Base-by-base conservation (phyloP, 495 filamentous ascomycete species). In the Friedmanniomyces simplex region DNA sequence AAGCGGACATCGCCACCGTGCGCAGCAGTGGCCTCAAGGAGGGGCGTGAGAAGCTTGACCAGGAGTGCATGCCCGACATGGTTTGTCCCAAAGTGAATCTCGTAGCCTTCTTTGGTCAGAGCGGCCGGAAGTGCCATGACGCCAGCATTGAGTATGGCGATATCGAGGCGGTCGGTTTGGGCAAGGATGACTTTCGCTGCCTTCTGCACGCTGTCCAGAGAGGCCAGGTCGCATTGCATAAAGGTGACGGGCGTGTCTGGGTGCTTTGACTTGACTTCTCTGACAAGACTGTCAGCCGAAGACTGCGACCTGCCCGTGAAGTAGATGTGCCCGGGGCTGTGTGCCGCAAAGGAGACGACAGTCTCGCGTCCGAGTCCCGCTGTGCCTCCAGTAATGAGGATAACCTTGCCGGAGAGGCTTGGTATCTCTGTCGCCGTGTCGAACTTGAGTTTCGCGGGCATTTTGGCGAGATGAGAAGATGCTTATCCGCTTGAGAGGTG, bases 1-100 rank as follows among this genome's bases (percentile, higher is more conserved):
- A 81, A 54, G 13, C 77, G 68, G 0, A 78, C 79, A 42, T 76
- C 71, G 4, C 47, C 25, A 24, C 48, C 13, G 2, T 16, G n/a
- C n/a, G 50, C 37, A 10, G 60, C 61, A 1, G 67, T 65, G 5
- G 41, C 16, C 16, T 67, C 49, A 7, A 69, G 50, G 1, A 52
- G 30, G 0, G 66, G 66, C 8, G 62, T 61, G 12, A 69, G 58
- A n/a, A 51, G 42, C 36, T 62, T 57, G 26, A 56, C 61, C 3
- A 67, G 47, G 21, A 66, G 55, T n/a, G 58, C 52, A 32, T 66
- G 60, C 1, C 53, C 60, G 39, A 66, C 26, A 41, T 66, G 60
- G 36, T 66, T 66, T 0, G 58, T 64, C 13, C 55, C 61, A 51
- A 63, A 66, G 21, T 66, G 63, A n/a, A 62, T 52, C 50, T 66